phyloP scores from a whole-genome alignment of 208 protist species.

The Phytomonas sp. region DNA sequence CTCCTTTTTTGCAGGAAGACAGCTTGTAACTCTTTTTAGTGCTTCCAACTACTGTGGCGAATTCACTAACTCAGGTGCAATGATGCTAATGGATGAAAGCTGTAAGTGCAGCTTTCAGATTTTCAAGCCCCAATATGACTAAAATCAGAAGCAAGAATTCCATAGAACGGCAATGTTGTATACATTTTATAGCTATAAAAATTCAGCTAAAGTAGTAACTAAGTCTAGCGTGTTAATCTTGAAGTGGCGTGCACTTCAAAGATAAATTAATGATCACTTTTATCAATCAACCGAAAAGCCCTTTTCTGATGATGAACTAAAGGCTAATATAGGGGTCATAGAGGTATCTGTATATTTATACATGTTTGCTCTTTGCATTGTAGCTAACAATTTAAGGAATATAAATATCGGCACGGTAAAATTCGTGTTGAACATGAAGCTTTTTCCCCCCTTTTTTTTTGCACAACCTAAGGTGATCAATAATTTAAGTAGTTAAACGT shows the following conservation, averaged over 20 bases:
- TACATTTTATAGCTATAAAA: neutral
- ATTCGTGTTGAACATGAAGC: neutral
- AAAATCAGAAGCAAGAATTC: neutral
- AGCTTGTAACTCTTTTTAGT: conserved; percentile 98
- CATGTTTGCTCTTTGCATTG: conserved; percentile 11
- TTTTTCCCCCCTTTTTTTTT: neutral
- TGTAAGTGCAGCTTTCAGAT: conserved; percentile 97
- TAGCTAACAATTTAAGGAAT: conserved; percentile 2
- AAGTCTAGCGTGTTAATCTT: neutral
- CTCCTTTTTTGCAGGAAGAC: conserved; percentile 97
- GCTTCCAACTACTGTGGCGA: conserved; percentile 99
- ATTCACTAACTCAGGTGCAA: conserved; percentile 98
- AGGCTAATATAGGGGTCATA: neutral
- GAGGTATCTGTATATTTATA: neutral
- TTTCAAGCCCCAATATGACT: conserved; percentile 64
- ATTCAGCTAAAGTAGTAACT: neutral
- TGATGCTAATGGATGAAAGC: conserved; percentile 96
- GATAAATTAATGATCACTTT: neutral
- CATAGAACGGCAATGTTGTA: neutral
- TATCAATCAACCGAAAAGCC: neutral
- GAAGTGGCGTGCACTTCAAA: neutral
- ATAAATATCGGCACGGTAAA: neutral
- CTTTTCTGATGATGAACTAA: neutral
- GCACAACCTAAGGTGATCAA: neutral
- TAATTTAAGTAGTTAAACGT: neutral